Evolutionary conservation across 106 monocot genomes (phyloP), one percentile per base, ranked within the genome.

Genomic region (Allium cepa): DNA sequence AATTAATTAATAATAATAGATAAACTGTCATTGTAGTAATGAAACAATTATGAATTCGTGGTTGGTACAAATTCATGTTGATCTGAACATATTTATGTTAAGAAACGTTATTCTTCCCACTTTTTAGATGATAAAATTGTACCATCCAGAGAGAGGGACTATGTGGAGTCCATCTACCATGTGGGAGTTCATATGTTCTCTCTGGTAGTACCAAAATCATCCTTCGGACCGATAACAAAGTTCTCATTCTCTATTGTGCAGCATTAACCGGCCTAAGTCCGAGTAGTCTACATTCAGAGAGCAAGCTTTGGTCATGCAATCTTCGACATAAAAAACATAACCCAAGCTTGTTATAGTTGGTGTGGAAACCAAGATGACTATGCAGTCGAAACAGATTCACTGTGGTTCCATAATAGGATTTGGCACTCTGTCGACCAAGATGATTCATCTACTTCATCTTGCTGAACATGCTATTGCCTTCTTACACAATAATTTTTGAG

Each of bases 261-360:
- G 73, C 53, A 79, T 79, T 72, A 73, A 57, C 12, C 63, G 73
- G 62, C 73, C 79, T 28, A 72, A 79, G 36, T 72, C 79, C 0
- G 63, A 53, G 27, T 79, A 84, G n/a, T 80, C 80, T 16, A 80
- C 84, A 45, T 84, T 49, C 73, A 76, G 84, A 66, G 84, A 55
- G 72, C 79, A 18, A 84, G 84, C 62, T 84, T 84, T 49, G 84
- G 84, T 6, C 84, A 84, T 73, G 84, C 79, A 10, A 80, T 77
- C 18, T 80, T 84, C 17, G 72, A 76, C 16, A 79, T 84, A 53
- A 84, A 84, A 70, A 84, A 84, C 53, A 57, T 60, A 47, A 77
- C 84, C 7, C 80, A 84, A 17, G 84, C 84, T 0, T 77, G 79
- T 66, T 84, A 80, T 16, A 49, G 69, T 3, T 84, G 84, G 84